These are phyloP conservation scores for Neohortaea acidophila DNA, from an alignment of 495 filamentous ascomycete species.

Conservation along the genomic window DNA sequence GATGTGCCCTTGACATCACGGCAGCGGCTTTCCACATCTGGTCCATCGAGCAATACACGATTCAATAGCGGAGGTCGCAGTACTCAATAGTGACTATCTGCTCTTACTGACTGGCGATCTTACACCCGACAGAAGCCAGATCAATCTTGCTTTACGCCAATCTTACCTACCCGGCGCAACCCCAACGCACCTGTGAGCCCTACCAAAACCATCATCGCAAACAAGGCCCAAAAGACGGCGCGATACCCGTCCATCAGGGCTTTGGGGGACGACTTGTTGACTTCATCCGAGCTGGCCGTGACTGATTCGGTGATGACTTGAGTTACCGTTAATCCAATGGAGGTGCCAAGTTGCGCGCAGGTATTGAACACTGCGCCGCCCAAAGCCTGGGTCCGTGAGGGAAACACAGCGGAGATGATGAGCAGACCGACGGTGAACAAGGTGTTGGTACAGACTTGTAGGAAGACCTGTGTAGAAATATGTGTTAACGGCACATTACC, in stretches of 20 bases:
- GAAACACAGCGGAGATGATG: slow-evolving; percentile 19
- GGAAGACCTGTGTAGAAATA: slow-evolving; percentile 7
- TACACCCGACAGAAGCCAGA: too few relatives aligned
- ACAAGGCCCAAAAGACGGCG: neutral
- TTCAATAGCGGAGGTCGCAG: too few relatives aligned
- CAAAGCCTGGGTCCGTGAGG: slow-evolving; percentile 19
- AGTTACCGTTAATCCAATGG: slow-evolving; percentile 4
- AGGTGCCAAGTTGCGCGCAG: slow-evolving; percentile 15
- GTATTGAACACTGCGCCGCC: slow-evolving; percentile 24
- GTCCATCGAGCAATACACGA: too few relatives aligned
- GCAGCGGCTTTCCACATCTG: too few relatives aligned
- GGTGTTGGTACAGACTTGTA: slow-evolving; percentile 15
- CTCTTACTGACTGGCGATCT: too few relatives aligned
- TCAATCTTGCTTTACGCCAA: neutral
- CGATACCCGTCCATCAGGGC: neutral
- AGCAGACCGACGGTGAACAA: slow-evolving; percentile 19
- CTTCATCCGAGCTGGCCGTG: neutral
- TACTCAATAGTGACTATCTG: too few relatives aligned
- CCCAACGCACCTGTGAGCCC: neutral
- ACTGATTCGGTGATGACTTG: slow-evolving; percentile 4
- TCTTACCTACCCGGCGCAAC: neutral
- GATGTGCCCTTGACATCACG: too few relatives aligned
- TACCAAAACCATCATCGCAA: neutral
- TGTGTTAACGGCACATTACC: too few relatives aligned
- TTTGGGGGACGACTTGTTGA: too few relatives aligned